phyloP scores from a whole-genome alignment of 495 filamentous ascomycete species.

The Aspergillus conjunctus region DNA sequence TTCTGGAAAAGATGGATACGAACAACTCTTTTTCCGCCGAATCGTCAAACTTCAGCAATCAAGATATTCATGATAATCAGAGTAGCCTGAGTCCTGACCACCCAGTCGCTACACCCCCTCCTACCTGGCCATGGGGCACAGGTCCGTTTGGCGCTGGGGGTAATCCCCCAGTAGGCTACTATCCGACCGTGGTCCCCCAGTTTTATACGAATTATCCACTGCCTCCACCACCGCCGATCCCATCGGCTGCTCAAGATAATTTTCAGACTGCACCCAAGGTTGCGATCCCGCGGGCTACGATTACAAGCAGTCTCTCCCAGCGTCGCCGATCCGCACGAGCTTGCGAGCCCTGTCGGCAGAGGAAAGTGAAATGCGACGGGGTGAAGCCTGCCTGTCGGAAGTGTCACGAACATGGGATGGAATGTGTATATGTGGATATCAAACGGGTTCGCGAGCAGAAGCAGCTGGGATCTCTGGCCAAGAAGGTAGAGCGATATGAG shows the following conservation, averaged over 20 bases:
- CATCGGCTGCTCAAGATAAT: conserved; percentile 9
- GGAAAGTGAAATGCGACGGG: conserved; percentile 65
- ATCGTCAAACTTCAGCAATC: neutral
- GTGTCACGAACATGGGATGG: conserved; percentile 51
- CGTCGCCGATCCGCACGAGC: conserved; percentile 53
- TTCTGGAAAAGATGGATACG: neutral
- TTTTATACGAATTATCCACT: conserved; percentile 1
- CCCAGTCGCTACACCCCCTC: neutral
- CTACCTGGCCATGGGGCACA: conserved; percentile 18
- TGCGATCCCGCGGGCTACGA: conserved; percentile 35
- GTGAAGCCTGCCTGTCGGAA: conserved; percentile 55
- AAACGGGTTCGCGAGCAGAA: conserved; percentile 62
- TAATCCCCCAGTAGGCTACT: conserved; percentile 8
- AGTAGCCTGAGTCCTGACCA: neutral
- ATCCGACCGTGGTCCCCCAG: conserved; percentile 10
- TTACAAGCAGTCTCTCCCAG: conserved; percentile 4
- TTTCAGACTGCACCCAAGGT: conserved; percentile 27
- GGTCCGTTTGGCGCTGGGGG: conserved; percentile 7
- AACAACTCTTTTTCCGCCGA: conserved; percentile 2
- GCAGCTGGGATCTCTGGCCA: conserved; percentile 39
- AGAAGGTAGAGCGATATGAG: conserved; percentile 50
- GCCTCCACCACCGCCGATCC: conserved; percentile 8
- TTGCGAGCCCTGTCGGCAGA: conserved; percentile 72
- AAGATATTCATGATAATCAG: neutral
- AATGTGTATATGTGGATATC: conserved; percentile 56